A percentile compares a stretch with the other conserved stretches of the same genome.
Evolutionary conservation across 2,329 filamentous ascomycete genomes (phyloP).

Genomic region (Sporothrix luriei): DNA sequence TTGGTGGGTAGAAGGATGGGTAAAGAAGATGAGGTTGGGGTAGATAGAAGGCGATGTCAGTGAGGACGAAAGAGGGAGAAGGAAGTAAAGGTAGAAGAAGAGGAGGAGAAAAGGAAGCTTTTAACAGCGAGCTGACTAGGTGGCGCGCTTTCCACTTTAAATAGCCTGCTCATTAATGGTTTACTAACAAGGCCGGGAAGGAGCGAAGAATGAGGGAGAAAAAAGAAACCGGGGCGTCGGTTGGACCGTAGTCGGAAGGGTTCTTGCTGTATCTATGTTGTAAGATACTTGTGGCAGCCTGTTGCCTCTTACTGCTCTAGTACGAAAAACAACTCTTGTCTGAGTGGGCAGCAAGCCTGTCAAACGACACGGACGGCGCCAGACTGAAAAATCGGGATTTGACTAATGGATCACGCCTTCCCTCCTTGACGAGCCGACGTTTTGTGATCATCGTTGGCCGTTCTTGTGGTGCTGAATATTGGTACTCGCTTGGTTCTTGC

Average conservation of each 20-base stretch:
- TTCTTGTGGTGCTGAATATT: neutral
- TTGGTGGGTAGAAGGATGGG: neutral
- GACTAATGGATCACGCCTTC: conserved; percentile 37
- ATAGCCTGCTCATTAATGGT: conserved; percentile 16
- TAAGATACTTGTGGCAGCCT: neutral
- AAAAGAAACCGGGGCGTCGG: neutral
- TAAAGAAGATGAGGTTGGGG: conserved; percentile 13
- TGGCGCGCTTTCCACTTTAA: conserved; percentile 25
- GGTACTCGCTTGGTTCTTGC: neutral
- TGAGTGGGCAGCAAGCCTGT: neutral
- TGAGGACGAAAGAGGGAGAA: conserved; percentile 4
- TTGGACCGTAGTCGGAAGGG: too few species aligned
- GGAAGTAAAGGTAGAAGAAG: neutral
- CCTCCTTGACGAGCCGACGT: conserved; percentile 17
- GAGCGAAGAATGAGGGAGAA: conserved; percentile 21
- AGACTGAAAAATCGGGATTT: conserved; percentile 29
- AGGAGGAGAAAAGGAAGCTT: conserved; percentile 6
- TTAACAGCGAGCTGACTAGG: conserved; percentile 11
- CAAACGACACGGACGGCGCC: neutral
- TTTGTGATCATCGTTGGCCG: neutral
- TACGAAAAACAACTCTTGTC: neutral
- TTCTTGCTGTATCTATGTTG: conserved; percentile 13
- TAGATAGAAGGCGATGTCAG: conserved; percentile 14
- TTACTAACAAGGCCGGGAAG: neutral
- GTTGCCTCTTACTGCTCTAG: neutral